A percentile compares a stretch with the other conserved stretches of the same genome.
These are phyloP conservation scores for Mycena venus DNA, from an alignment of 768 basidiomycete species.

Conservation along the genomic window DNA sequence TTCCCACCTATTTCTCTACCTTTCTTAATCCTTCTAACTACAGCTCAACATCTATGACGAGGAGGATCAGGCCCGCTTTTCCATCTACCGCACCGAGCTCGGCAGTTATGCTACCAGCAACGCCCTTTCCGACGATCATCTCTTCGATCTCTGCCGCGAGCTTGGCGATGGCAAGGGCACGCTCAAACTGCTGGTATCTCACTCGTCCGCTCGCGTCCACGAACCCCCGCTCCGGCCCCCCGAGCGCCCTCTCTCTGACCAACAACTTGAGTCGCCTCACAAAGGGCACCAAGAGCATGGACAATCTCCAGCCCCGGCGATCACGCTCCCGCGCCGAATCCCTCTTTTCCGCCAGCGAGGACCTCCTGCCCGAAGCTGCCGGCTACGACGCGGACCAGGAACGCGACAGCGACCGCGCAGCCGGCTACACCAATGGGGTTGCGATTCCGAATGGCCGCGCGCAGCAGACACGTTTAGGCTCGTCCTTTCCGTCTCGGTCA, in stretches of 20 bases:
- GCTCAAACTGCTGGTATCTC: conserved; percentile 88
- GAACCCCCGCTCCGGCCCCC: conserved; percentile 58
- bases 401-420: conserved; percentile 62
- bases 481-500: conserved; percentile 49
- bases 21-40: conserved; percentile 13
- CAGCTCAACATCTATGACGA: conserved; percentile 89
- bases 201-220: conserved; percentile 71
- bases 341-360: conserved; percentile 78
- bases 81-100: conserved; percentile 91
- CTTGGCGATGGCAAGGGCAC: conserved; percentile 85
- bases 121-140: conserved; percentile 73
- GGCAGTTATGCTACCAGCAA: conserved; percentile 83
- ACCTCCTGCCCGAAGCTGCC: conserved; percentile 61
- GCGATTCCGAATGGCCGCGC: conserved; percentile 44
- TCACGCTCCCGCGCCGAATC: conserved; percentile 77
- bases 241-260: conserved; percentile 64
- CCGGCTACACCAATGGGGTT: conserved; percentile 45
- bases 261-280: conserved; percentile 67
- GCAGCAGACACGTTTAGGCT: conserved; percentile 48
- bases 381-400: conserved; percentile 86
- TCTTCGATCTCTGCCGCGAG: conserved; percentile 82
- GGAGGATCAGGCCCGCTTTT: conserved; percentile 77
- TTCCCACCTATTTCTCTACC: conserved; percentile 5
- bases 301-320: conserved; percentile 65
- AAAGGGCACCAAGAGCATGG: too few relatives aligned